These are phyloP conservation scores for Quercus berberidifolia DNA, from an alignment of 306 rosid species.

Conservation along the genomic window DNA sequence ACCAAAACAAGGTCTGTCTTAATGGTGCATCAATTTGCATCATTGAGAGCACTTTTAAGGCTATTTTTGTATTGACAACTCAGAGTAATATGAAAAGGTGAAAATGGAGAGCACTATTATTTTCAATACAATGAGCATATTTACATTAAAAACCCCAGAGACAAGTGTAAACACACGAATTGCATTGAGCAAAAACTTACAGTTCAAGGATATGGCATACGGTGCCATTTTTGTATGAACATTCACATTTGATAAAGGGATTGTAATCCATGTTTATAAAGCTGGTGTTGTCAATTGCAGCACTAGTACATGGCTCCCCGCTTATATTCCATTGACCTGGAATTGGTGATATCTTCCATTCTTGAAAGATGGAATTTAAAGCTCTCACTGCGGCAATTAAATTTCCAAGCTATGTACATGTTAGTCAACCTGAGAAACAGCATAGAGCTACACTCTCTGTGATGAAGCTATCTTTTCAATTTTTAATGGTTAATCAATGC, in stretches of 20 bases:
- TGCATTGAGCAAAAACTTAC: slow-evolving; percentile 27
- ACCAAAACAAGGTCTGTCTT: neutral
- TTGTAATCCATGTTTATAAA: neutral
- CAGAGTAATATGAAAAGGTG: neutral
- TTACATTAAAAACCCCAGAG: neutral
- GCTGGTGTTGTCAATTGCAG: slow-evolving; percentile 30
- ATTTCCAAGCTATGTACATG: neutral
- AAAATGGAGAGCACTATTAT: neutral
- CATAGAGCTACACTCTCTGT: neutral
- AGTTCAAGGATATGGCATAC: slow-evolving; percentile 60
- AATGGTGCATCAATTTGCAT: neutral
- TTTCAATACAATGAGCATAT: neutral
- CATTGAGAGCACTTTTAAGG: neutral
- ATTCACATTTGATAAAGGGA: slow-evolving; percentile 70
- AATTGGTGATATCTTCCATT: slow-evolving; percentile 42
- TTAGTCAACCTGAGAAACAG: neutral
- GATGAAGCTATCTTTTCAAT: neutral
- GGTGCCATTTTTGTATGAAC: slow-evolving; percentile 30
- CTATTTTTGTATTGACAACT: neutral
- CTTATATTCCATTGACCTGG: slow-evolving; percentile 53
- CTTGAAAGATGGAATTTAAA: slow-evolving; percentile 56
- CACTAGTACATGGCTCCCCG: slow-evolving; percentile 69
- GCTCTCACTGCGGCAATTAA: slow-evolving; percentile 36
- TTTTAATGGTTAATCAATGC: neutral
- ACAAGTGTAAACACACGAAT: neutral